Conservation (phyloP, 73 alveolate genomes). For the Stentor coeruleus region DNA sequence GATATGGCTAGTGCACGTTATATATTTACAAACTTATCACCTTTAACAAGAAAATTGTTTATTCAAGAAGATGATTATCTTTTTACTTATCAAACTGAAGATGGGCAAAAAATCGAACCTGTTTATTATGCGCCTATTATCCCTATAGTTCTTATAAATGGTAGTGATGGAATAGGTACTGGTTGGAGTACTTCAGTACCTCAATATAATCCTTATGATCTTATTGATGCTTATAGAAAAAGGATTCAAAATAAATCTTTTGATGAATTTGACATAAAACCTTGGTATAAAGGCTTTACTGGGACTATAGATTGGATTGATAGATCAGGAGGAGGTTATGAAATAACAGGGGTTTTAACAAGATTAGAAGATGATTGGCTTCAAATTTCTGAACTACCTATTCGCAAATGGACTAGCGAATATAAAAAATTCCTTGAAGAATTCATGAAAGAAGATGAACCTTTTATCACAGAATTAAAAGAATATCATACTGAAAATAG, state of each 20-base stretch:
- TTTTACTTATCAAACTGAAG: slow-evolving; percentile 95
- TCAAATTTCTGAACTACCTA: slow-evolving; percentile 83
- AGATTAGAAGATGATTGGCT: slow-evolving; percentile 42
- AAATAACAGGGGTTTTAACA: slow-evolving; percentile 46
- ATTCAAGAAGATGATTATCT: slow-evolving; percentile 95
- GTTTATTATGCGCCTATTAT: slow-evolving; percentile 96
- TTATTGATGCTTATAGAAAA: neutral
- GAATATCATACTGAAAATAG: slow-evolving; percentile 93
- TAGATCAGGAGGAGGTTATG: slow-evolving; percentile 57
- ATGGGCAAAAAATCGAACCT: slow-evolving; percentile 99
- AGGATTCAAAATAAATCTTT: neutral
- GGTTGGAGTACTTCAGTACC: slow-evolving; percentile 99
- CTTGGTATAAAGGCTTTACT: slow-evolving; percentile 1
- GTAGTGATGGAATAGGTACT: slow-evolving; percentile 99
- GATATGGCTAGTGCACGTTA: slow-evolving; percentile 99
- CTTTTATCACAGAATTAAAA: slow-evolving; percentile 78
- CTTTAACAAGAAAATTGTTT: slow-evolving; percentile 86
- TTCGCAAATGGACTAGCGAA: slow-evolving; percentile 83
- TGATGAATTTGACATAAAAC: neutral
- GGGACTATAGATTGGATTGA: neutral
- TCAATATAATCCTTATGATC: slow-evolving; percentile 85
- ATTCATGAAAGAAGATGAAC: slow-evolving; percentile 64
- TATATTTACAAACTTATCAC: slow-evolving; percentile 91
- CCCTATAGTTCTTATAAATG: slow-evolving; percentile 96
- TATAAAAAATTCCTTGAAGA: slow-evolving; percentile 77